phyloP scores from a whole-genome alignment of 2,329 filamentous ascomycete species.

The Calonectria naviculata region DNA sequence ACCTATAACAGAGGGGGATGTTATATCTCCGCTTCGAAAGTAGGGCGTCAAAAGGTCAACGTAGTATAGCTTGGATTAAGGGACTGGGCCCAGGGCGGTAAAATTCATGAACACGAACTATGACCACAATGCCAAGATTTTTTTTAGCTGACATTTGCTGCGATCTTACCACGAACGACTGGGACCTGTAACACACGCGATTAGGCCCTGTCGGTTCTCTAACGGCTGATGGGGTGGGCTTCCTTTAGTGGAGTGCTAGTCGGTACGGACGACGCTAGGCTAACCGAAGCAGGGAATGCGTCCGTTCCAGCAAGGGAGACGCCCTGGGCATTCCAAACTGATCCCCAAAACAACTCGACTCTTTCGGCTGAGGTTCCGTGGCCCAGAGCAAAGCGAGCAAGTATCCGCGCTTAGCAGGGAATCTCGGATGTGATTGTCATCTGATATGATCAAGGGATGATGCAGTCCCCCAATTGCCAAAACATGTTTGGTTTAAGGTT shows the following conservation, averaged over 20 bases:
- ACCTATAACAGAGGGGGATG: neutral
- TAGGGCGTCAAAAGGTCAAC: neutral
- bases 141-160: neutral
- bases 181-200: neutral
- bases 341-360: neutral
- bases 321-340: neutral
- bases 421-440: neutral
- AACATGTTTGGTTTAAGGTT: neutral
- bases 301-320: neutral
- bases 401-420: neutral
- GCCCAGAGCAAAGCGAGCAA: neutral
- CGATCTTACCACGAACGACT: neutral
- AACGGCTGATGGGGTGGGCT: neutral
- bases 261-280: neutral
- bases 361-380: neutral
- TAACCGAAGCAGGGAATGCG: neutral
- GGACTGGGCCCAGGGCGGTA: neutral
- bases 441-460: neutral
- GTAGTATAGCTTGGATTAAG: neutral
- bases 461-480: neutral
- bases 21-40: neutral
- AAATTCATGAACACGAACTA: neutral
- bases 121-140: neutral
- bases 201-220: neutral
- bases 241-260: neutral